Percentiles rank a stretch among this genome's conserved stretches.
phyloP scores from a whole-genome alignment of 148 eudicot species.

The Fallopia convolvulus region DNA sequence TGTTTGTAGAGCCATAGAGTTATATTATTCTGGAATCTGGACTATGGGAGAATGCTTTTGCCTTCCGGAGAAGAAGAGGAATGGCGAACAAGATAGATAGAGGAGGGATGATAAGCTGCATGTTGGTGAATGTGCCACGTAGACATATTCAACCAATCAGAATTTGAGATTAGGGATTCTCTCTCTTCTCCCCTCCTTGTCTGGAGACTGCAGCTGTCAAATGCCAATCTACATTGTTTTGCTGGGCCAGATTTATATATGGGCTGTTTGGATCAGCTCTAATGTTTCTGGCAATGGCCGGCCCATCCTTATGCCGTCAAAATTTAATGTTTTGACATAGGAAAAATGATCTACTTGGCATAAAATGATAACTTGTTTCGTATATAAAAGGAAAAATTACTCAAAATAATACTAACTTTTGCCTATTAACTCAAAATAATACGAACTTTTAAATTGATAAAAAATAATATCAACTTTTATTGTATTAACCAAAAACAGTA shows the following conservation, averaged over 20 bases:
- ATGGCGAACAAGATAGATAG: neutral
- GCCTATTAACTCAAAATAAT: too few relatives aligned
- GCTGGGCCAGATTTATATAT: neutral
- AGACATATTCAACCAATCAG: neutral
- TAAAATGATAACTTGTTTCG: too few relatives aligned
- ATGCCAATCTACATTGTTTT: too few relatives aligned
- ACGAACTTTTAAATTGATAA: too few relatives aligned
- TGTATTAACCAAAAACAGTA: too few relatives aligned
- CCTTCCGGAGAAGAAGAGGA: neutral
- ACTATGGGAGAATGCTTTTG: neutral
- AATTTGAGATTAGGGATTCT: neutral
- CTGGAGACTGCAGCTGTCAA: too few relatives aligned
- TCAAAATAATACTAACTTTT: too few relatives aligned
- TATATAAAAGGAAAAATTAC: too few relatives aligned
- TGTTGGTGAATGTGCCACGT: constrained; percentile 8
- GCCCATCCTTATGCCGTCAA: neutral
- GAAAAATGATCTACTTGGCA: neutral
- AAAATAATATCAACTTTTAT: too few relatives aligned
- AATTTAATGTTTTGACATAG: neutral
- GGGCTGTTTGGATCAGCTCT: too few relatives aligned
- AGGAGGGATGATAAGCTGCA: neutral
- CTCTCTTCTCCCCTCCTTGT: too few relatives aligned
- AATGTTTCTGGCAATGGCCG: neutral
- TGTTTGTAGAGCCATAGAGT: constrained; percentile 45
- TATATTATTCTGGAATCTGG: neutral